Evolutionary conservation across 352 stramenopile species (phyloP), one percentile per base, ranked within the genome.

Genomic region (Thalassiosira livingstoniorum): DNA sequence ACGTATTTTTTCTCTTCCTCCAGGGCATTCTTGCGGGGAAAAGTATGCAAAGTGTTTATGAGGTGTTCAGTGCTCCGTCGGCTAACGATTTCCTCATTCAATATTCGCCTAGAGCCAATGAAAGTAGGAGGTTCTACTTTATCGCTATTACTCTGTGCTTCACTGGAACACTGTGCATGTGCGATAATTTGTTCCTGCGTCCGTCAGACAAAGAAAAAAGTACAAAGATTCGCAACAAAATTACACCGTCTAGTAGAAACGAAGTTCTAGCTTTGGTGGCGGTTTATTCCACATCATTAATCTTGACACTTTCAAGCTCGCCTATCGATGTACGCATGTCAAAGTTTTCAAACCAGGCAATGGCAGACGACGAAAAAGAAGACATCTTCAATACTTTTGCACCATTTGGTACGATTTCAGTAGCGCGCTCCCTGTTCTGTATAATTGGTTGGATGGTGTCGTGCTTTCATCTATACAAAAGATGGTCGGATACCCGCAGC

Each of bases 1-100:
- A 63, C n/a, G 54, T 63, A n/a, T 39, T n/a, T 21, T 63, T 39
- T n/a, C 54, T 63, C 2, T 63, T 63, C 25, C 54, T 63, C 29
- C 54, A 63, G 37, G 54, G 54, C 29, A 35, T 37, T 39, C 25
- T 63, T 5, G 23, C 54, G 5, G 54, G 54, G 2, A 10, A 23
- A 37, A 11, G 4, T 18, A 34, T 63, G 32, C 54, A 63, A 37
- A 63, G 54, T 35, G 37, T 63, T n/a, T 63, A 63, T n/a, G 54
- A 63, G 54, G 54, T 35, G 25, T 63, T 63, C 25, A 37, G 11
- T 37, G 23, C 37, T 2, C 11, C 11, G 5, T 63, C 54, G 11
- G 54, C 54, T 2, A 32, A n/a, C 5, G 54, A 63, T 2, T 39
- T 63, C 7, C 4, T 63, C 21, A 4, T 37, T 18, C 54, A 39